Conservation (phyloP, 306 rosid genomes). For the Purshia tridentata region DNA sequence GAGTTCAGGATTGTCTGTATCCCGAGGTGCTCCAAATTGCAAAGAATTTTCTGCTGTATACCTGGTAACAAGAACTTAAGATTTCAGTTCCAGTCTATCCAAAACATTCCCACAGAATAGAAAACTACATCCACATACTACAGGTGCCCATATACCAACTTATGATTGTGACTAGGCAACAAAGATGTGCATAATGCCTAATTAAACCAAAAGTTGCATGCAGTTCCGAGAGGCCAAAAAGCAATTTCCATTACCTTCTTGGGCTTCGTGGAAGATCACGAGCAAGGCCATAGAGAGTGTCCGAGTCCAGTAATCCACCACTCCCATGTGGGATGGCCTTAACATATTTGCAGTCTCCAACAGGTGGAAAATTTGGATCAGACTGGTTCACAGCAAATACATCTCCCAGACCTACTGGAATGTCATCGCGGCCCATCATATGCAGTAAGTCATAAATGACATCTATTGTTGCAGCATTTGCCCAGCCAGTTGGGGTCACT, state of each 20-base stretch:
- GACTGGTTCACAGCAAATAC: constrained; percentile 64
- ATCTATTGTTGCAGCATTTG: constrained; percentile 87
- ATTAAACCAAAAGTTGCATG: not conserved
- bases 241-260: constrained; percentile 52
- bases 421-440: constrained; percentile 98
- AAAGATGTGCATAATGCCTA: not conserved
- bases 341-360: constrained; percentile 65
- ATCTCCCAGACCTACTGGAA: constrained; percentile 78
- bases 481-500: constrained; percentile 94
- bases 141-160: no score
- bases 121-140: not conserved
- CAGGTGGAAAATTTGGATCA: constrained; percentile 41
- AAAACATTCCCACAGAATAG: not conserved
- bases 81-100: constrained; percentile 1
- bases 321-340: constrained; percentile 81
- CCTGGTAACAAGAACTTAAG: constrained; percentile 37
- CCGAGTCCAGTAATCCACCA: constrained; percentile 86
- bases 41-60: constrained; percentile 67
- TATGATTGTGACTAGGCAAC: no score
- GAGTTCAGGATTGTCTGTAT: constrained; percentile 67
- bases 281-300: constrained; percentile 87
- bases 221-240: not conserved
- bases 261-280: constrained; percentile 78
- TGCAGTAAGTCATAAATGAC: constrained; percentile 73
- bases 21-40: constrained; percentile 58